Conservation (phyloP, 257 asterid species). For the Lavandula angustifolia region DNA sequence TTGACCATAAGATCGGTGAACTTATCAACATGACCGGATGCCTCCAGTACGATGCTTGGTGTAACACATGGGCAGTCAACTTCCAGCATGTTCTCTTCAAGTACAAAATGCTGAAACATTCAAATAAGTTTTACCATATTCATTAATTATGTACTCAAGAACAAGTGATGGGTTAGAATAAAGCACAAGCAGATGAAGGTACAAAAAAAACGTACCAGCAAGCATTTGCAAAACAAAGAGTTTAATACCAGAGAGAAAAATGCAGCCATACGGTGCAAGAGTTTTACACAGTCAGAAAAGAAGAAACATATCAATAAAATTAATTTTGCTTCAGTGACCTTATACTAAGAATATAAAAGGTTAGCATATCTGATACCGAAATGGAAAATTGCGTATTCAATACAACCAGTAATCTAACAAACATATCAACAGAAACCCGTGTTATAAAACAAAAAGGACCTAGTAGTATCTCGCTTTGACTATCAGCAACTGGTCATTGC, state of each 20-base stretch:
- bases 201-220: background rate
- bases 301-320: background rate
- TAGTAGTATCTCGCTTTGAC: background rate
- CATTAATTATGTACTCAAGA: background rate
- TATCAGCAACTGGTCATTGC: too few species aligned
- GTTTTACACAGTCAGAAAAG: background rate
- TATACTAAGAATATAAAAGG: background rate
- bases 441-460: background rate
- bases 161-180: background rate
- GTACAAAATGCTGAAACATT: constrained; percentile 64
- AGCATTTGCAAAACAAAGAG: background rate
- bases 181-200: background rate
- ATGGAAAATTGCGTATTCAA: background rate
- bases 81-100: constrained; percentile 74
- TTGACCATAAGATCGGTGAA: constrained; percentile 85
- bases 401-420: background rate
- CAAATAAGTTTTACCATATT: constrained; percentile 8
- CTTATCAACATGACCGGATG: constrained; percentile 82
- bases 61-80: constrained; percentile 82
- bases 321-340: background rate
- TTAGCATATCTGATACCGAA: background rate
- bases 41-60: constrained; percentile 69
- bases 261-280: background rate
- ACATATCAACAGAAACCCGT: background rate
- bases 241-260: background rate